Conservation (phyloP, 2,329 filamentous ascomycete genomes). For the Penicillium occitanis region DNA sequence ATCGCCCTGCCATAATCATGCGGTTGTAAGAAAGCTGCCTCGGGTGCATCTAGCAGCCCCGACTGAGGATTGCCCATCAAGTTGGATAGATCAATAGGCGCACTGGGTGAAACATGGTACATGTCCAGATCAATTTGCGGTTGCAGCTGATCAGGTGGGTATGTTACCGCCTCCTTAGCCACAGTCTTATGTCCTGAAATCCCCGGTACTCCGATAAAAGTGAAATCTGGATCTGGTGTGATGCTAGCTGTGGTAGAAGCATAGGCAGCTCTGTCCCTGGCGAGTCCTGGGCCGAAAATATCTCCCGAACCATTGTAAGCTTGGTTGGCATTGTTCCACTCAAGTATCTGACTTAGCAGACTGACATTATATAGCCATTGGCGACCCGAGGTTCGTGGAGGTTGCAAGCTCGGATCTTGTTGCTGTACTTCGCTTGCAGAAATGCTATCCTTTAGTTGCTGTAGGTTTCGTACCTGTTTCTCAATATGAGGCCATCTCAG, state of each 20-base stretch:
- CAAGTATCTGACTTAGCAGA: conserved; percentile 40
- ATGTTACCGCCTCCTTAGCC: conserved; percentile 35
- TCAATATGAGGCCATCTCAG: conserved; percentile 48
- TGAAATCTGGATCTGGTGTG: conserved; percentile 34
- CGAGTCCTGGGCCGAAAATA: neutral
- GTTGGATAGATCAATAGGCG: conserved; percentile 17
- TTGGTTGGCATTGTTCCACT: conserved; percentile 39
- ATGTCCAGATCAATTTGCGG: conserved; percentile 16
- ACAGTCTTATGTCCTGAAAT: conserved; percentile 43
- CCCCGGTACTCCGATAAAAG: conserved; percentile 41
- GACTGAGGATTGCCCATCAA: conserved; percentile 17
- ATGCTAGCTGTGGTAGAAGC: conserved; percentile 13
- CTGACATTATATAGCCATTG: conserved; percentile 38
- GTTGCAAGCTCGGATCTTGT: neutral
- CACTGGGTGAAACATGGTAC: conserved; percentile 17
- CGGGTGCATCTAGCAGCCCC: conserved; percentile 21
- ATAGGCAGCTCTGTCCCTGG: neutral
- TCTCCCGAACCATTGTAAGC: conserved; percentile 12
- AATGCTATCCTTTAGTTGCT: conserved; percentile 37
- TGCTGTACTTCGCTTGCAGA: conserved; percentile 24
- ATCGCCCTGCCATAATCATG: conserved; percentile 40
- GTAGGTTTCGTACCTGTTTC: conserved; percentile 27
- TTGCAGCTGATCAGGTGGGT: conserved; percentile 35
- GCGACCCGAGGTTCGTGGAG: conserved; percentile 15
- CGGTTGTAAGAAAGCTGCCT: conserved; percentile 35